phyloP scores from a whole-genome alignment of 108 stramenopile genomes.

The Cyclotella baltica region DNA sequence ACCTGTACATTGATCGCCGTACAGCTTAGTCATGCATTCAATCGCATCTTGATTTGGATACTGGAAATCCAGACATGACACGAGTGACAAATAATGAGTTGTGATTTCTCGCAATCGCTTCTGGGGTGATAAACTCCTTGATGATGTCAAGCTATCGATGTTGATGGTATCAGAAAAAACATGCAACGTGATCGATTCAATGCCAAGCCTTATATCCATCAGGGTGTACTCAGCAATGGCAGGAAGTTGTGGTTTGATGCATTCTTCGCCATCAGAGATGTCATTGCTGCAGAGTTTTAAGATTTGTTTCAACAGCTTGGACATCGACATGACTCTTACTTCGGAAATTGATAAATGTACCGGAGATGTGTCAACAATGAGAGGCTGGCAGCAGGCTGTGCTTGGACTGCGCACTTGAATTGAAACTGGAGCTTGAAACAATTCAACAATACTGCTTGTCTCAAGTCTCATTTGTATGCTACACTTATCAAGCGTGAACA shows the following conservation, averaged over 20 bases:
- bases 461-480: not conserved
- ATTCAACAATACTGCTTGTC: not conserved
- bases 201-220: constrained; percentile 9
- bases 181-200: constrained; percentile 31
- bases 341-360: no score
- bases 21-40: constrained; percentile 64
- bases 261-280: not conserved
- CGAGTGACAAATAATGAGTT: constrained; percentile 55
- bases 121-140: not conserved
- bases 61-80: constrained; percentile 69
- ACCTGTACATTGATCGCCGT: constrained; percentile 59
- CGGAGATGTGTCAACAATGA: not conserved
- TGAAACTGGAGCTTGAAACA: not conserved
- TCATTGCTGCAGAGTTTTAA: not conserved
- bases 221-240: constrained; percentile 21
- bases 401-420: not conserved
- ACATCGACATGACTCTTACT: constrained; percentile 22
- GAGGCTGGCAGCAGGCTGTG: not conserved
- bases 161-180: constrained; percentile 9
- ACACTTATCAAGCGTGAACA: not conserved
- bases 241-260: constrained; percentile 11
- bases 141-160: not conserved
- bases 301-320: not conserved
- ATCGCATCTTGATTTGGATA: constrained; percentile 67
- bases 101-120: constrained; percentile 55